Conservation (phyloP, 2,329 filamentous ascomycete species). For the Arthrinium phaeospermum region DNA sequence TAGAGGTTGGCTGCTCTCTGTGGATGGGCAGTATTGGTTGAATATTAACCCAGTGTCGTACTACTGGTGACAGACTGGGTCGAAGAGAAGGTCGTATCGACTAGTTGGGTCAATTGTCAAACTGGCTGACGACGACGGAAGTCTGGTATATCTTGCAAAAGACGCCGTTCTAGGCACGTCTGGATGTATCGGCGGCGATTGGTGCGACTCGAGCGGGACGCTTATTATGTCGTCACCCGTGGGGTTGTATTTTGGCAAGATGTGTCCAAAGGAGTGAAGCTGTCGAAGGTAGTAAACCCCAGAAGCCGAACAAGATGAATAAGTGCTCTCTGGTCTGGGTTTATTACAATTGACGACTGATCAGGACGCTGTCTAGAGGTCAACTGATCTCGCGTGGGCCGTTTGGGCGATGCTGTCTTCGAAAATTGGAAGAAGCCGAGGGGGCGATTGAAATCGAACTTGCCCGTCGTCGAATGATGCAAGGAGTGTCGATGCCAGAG, state of each 20-base stretch:
- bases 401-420: slow-evolving; percentile 13
- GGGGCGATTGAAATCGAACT: neutral
- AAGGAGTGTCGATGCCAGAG: slow-evolving; percentile 21
- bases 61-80: slow-evolving; percentile 18
- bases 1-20: slow-evolving; percentile 28
- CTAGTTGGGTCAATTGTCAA: neutral
- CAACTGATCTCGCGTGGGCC: slow-evolving; percentile 21
- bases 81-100: slow-evolving; percentile 23
- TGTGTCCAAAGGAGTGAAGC: slow-evolving; percentile 24
- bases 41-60: slow-evolving; percentile 25
- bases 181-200: slow-evolving; percentile 1
- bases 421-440: slow-evolving; percentile 1
- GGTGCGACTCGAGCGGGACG: slow-evolving; percentile 16
- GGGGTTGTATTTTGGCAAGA: neutral
- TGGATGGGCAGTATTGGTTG: slow-evolving; percentile 31
- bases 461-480: slow-evolving; percentile 14
- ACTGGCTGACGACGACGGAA: slow-evolving; percentile 19
- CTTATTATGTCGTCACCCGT: slow-evolving; percentile 24
- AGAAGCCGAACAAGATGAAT: neutral
- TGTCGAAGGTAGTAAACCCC: slow-evolving; percentile 27
- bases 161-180: neutral
- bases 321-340: slow-evolving; percentile 17
- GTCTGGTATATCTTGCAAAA: slow-evolving; percentile 6
- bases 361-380: slow-evolving; percentile 20
- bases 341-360: slow-evolving; percentile 26